Base-by-base conservation (phyloP, 257 asterid species). In the Pogostemon cablin region DNA sequence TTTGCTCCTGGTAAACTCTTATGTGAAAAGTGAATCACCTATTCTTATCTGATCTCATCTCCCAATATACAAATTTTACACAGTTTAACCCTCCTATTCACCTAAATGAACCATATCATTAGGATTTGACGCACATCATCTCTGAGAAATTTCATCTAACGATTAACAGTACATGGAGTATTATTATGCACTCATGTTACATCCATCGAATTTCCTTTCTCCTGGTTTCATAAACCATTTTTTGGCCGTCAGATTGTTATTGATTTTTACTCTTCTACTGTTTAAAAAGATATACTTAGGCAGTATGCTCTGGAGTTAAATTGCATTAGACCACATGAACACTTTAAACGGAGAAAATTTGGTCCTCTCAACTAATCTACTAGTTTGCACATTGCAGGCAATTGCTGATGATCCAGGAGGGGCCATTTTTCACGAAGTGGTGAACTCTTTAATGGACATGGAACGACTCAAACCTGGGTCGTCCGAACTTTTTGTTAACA, bases 391-490 rank as follows among this genome's bases (percentile, higher is more conserved):
- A 74, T 76, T 50, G 69, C 77, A 93, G 99, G 82, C 85, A 50
- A 79, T 83, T 59, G 73, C 78, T 54, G 89, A 88, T 77, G 96
- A 89, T 65, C 67, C 88, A 20, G 86, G 83, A 77, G 84, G 95
- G 34, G 67, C 86, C 53, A 73, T 79, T 70, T 75, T 85, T 81
- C 89, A 81, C 75, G 72, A 78, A 40, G 90, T 95, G 79, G 59
- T 85, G 8, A 81, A 83, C 75, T 81, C 96, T 44, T 83, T 91
- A 17, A 78, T 81, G 77, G 96, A 89, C 73, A 86, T 95, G 96
- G 99, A 95, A 79, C 90, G 76, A 38, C 42, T 73, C 37, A 95
- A 83, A 77, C 84, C 95, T 11, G 96, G 98, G 10, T 89, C 98
- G 32, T 87, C 92, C 38, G 98, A 91, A 72, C 76, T 91, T 46